phyloP scores from a whole-genome alignment of 2,329 filamentous ascomycete species.

The Botrytis squamosa region DNA sequence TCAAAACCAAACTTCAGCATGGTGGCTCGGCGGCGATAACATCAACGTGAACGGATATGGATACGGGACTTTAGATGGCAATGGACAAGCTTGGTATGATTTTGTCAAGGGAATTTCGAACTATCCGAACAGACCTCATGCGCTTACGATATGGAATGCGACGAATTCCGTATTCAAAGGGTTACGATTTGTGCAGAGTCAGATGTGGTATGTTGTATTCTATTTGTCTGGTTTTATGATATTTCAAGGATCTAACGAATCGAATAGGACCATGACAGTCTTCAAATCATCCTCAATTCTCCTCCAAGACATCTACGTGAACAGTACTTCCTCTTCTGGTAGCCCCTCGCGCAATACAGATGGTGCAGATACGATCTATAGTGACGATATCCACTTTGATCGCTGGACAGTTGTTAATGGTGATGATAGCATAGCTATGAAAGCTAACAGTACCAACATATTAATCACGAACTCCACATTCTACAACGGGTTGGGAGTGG shows the following conservation, averaged over 20 bases:
- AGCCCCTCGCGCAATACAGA: slow-evolving; percentile 45
- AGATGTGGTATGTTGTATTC: slow-evolving; percentile 51
- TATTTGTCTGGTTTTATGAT: not conserved
- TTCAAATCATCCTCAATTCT: slow-evolving; percentile 45
- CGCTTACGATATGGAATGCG: slow-evolving; percentile 49
- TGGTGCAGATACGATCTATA: slow-evolving; percentile 52
- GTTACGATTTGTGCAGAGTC: slow-evolving; percentile 53
- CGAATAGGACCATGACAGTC: slow-evolving; percentile 43
- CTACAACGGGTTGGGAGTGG: slow-evolving; percentile 51
- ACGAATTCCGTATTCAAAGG: slow-evolving; percentile 50
- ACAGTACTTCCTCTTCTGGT: slow-evolving; percentile 42
- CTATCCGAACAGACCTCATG: slow-evolving; percentile 50
- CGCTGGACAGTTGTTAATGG: slow-evolving; percentile 52
- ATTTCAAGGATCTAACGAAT: not conserved
- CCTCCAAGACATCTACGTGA: slow-evolving; percentile 53
- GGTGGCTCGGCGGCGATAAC: slow-evolving; percentile 53
- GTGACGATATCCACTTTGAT: slow-evolving; percentile 51
- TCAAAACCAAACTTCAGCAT: slow-evolving; percentile 57
- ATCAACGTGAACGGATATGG: slow-evolving; percentile 52
- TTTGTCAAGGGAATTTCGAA: slow-evolving; percentile 48
- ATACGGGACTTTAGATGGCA: slow-evolving; percentile 55
- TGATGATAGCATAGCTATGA: slow-evolving; percentile 54
- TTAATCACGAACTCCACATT: slow-evolving; percentile 50
- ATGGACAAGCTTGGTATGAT: slow-evolving; percentile 60
- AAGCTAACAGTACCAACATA: slow-evolving; percentile 58